Evolutionary conservation across 1,139 yeast genomes (phyloP).

Genomic region (Diutina sp.): DNA sequence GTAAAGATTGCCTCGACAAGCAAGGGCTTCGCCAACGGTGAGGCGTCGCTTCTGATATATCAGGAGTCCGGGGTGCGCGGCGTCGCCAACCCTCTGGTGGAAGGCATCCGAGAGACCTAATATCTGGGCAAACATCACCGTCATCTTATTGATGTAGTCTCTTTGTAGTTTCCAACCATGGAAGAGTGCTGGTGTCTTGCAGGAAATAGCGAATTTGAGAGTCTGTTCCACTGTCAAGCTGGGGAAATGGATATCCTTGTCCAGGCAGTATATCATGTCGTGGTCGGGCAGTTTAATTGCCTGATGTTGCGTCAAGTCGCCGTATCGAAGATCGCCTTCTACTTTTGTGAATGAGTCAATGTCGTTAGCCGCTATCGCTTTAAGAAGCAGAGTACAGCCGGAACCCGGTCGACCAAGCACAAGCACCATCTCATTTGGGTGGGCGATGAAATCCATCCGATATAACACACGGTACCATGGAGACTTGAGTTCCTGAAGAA

Average conservation of each 20-base stretch:
- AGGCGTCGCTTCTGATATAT: constrained; percentile 58
- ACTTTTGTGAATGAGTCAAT: constrained; percentile 8
- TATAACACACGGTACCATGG: constrained; percentile 19
- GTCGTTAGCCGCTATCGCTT: constrained; percentile 37
- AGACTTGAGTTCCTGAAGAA: not conserved
- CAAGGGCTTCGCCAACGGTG: constrained; percentile 49
- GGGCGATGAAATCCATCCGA: constrained; percentile 25
- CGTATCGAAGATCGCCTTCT: constrained; percentile 28
- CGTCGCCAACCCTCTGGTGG: constrained; percentile 48
- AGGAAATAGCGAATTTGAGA: constrained; percentile 43
- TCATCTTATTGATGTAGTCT: constrained; percentile 32
- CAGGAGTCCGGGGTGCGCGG: constrained; percentile 48
- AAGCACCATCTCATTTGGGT: constrained; percentile 48
- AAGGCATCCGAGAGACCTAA: constrained; percentile 47
- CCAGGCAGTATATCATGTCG: constrained; percentile 48
- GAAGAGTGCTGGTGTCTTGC: constrained; percentile 44
- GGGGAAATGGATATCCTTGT: constrained; percentile 51
- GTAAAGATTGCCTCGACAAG: constrained; percentile 43
- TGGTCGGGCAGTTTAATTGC: constrained; percentile 36
- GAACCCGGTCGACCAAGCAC: constrained; percentile 61
- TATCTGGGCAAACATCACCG: constrained; percentile 37
- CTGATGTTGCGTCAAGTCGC: constrained; percentile 36
- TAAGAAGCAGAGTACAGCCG: constrained; percentile 49
- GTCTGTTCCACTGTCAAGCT: constrained; percentile 53
- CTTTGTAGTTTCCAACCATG: constrained; percentile 34